Conservation (phyloP, 139 green algal genomes). For the Auxenochlorella pyrenoidosa region DNA sequence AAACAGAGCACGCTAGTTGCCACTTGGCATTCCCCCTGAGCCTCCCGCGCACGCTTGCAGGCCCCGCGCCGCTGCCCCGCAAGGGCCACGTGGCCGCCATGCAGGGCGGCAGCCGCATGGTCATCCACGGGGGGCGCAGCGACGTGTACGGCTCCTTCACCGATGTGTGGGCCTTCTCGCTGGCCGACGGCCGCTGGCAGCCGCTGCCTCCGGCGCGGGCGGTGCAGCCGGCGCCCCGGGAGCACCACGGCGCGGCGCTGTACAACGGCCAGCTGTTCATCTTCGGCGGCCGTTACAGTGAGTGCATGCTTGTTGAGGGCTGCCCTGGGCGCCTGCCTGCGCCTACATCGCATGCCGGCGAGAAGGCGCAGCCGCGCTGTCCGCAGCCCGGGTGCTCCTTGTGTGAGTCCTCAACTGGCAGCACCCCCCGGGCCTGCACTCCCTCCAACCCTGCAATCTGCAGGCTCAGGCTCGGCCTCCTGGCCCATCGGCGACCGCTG, state of each 20-base stretch:
- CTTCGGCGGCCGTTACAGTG: constrained; percentile 8
- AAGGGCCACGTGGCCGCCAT: constrained; percentile 30
- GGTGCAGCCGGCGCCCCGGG: constrained; percentile 20
- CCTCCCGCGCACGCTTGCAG: neutral
- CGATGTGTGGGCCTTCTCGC: constrained; percentile 37
- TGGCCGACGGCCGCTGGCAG: neutral
- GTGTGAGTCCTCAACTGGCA: no score
- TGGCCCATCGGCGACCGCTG: constrained; percentile 39
- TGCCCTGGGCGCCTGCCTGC: no score
- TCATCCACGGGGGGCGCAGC: neutral
- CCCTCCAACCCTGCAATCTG: neutral
- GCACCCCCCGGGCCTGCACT: neutral
- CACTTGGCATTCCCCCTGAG: neutral
- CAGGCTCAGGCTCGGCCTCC: neutral
- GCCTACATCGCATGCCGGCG: no score
- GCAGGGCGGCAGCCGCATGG: neutral
- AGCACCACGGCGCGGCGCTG: constrained; percentile 22
- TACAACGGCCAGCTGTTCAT: constrained; percentile 21
- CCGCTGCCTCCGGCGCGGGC: neutral
- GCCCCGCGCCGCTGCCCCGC: constrained; percentile 29
- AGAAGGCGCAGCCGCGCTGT: neutral
- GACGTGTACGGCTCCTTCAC: constrained; percentile 40
- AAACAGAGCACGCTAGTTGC: neutral
- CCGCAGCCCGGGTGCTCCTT: neutral
- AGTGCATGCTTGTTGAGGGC: neutral